Conservation (phyloP, 1,284 basidiomycete species). For the Pulveroboletus sp. region DNA sequence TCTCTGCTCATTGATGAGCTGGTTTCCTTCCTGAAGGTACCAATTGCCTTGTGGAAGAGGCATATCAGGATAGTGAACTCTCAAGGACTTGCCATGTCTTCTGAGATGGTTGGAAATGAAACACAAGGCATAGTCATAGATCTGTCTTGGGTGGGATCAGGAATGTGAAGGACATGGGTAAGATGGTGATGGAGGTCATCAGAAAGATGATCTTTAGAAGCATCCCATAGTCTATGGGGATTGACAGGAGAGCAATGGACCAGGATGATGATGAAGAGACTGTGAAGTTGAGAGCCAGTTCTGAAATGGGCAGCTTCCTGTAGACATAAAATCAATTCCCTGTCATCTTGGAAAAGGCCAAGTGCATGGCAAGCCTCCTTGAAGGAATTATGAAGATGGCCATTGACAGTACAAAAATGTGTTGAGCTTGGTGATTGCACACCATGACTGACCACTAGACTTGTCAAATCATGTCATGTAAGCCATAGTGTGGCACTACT, state of each 20-base stretch:
- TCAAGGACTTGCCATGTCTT: slow-evolving; percentile 17
- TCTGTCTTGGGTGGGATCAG: not conserved
- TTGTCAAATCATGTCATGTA: no score
- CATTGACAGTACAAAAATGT: slow-evolving; percentile 26
- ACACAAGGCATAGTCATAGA: not conserved
- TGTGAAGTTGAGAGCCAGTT: slow-evolving; percentile 2
- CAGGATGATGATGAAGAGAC: not conserved
- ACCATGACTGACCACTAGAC: no score
- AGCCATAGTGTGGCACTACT: no score
- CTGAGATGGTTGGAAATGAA: not conserved
- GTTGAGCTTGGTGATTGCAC: no score
- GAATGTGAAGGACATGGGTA: slow-evolving; percentile 1
- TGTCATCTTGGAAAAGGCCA: slow-evolving; percentile 31
- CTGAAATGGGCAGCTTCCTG: slow-evolving; percentile 25
- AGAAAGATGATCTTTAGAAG: slow-evolving; percentile 25
- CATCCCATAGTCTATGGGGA: not conserved
- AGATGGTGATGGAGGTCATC: slow-evolving; percentile 22
- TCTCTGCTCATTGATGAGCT: slow-evolving; percentile 38
- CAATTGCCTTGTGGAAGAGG: slow-evolving; percentile 31
- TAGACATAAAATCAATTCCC: slow-evolving; percentile 21
- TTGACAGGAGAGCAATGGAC: not conserved
- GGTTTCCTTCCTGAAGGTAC: slow-evolving; percentile 27
- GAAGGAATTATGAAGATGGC: slow-evolving; percentile 16
- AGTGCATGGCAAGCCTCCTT: slow-evolving; percentile 28
- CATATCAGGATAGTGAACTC: slow-evolving; percentile 21